A percentile compares a stretch with the other conserved stretches of the same genome.
Evolutionary conservation across 805 yeast species (phyloP).

Genomic region (Suhomyces emberorum): DNA sequence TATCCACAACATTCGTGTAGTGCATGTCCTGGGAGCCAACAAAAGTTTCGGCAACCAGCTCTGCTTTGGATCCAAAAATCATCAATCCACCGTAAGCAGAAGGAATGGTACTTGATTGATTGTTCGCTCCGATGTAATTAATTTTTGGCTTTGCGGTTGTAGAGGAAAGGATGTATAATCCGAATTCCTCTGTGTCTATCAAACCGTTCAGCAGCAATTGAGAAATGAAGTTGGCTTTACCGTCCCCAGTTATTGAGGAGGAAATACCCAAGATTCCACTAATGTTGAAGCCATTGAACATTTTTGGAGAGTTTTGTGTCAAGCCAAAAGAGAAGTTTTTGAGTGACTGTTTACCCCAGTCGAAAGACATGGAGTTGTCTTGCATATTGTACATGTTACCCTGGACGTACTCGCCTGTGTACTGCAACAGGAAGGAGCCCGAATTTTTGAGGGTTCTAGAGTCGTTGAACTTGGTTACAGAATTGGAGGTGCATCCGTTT

Average conservation of each 20-base stretch:
- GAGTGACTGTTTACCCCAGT: conserved; percentile 21
- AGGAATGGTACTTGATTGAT: conserved; percentile 27
- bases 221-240: conserved; percentile 43
- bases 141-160: conserved; percentile 13
- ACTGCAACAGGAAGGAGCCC: conserved; percentile 45
- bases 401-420: conserved; percentile 51
- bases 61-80: conserved; percentile 21
- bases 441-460: conserved; percentile 13
- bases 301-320: conserved; percentile 50
- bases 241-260: not conserved
- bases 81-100: conserved; percentile 25
- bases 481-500: conserved; percentile 36
- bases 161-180: conserved; percentile 12
- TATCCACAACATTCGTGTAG: conserved; percentile 34
- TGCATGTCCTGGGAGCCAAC: conserved; percentile 33
- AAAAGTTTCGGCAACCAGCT: conserved; percentile 10
- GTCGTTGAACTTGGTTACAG: conserved; percentile 22
- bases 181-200: conserved; percentile 40
- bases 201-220: conserved; percentile 32
- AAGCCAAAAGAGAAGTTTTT: conserved; percentile 50
- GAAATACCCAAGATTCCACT: conserved; percentile 64
- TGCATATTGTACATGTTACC: conserved; percentile 41
- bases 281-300: conserved; percentile 50
- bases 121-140: conserved; percentile 13
- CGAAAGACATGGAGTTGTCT: conserved; percentile 28